A percentile compares a stretch with the other conserved stretches of the same genome.
Evolutionary conservation across 2,329 filamentous ascomycete genomes (phyloP).

Genomic region (Alternaria triticimaculans): DNA sequence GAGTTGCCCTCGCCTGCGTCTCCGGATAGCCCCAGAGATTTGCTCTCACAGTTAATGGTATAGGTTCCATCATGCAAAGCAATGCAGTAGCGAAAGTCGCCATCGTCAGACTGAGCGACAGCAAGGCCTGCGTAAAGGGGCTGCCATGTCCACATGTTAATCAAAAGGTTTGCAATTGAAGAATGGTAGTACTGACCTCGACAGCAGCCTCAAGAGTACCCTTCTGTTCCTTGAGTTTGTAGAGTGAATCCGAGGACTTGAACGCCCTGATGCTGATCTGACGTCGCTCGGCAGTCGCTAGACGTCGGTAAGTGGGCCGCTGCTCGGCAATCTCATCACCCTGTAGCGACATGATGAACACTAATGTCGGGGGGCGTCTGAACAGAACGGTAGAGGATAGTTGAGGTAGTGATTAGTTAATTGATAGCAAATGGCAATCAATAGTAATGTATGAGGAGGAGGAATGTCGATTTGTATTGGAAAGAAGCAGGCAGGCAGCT

Average conservation of each 20-base stretch:
- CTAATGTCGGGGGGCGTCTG: not conserved
- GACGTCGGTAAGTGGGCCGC: conserved; percentile 4
- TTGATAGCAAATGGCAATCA: not conserved
- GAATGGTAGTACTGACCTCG: not conserved
- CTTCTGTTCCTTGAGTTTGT: conserved; percentile 9
- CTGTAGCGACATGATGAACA: conserved; percentile 7
- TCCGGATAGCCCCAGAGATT: conserved; percentile 2
- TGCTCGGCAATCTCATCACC: not conserved
- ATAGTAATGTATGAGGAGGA: not conserved
- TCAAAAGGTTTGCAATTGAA: not conserved
- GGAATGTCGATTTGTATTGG: not conserved
- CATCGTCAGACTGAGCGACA: conserved; percentile 58
- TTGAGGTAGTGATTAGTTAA: not conserved
- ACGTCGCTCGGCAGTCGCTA: conserved; percentile 8
- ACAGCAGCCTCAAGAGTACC: conserved; percentile 8
- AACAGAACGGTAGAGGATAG: not conserved
- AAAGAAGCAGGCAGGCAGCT: conserved; percentile 1
- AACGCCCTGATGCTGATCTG: conserved; percentile 9
- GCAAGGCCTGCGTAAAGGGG: conserved; percentile 68
- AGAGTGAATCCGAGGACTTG: conserved; percentile 5
- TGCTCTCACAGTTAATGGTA: conserved; percentile 72
- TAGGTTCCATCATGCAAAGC: conserved; percentile 78
- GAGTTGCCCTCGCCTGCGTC: not conserved
- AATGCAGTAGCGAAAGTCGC: conserved; percentile 60
- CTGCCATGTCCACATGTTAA: conserved; percentile 21